Percentiles rank a stretch among this genome's conserved stretches.
Conservation (phyloP, 108 stramenopile species). For the Conticribra weissflogii region DNA sequence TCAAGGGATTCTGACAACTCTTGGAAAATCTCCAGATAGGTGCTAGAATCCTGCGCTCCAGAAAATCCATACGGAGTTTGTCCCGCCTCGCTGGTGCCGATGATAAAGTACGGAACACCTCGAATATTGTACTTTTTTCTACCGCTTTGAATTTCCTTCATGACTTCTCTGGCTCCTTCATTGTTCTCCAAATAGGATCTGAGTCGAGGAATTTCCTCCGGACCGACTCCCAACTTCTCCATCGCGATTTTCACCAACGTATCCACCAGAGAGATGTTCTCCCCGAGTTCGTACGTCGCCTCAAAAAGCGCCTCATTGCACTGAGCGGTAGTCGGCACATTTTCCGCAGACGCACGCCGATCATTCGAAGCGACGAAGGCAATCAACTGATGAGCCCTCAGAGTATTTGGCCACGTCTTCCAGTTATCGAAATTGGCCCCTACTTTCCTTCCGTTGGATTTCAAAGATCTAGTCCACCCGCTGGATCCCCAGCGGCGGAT, state of each 20-base stretch:
- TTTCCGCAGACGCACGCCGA: constrained; percentile 14
- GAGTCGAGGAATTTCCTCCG: constrained; percentile 44
- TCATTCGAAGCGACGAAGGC: constrained; percentile 26
- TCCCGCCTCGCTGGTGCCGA: constrained; percentile 35
- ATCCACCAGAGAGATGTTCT: constrained; percentile 62
- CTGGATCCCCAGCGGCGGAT: constrained; percentile 72
- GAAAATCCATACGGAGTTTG: constrained; percentile 63
- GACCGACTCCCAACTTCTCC: constrained; percentile 29
- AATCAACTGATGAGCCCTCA: constrained; percentile 71
- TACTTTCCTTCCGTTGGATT: constrained; percentile 58
- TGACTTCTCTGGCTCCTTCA: constrained; percentile 45
- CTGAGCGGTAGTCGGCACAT: constrained; percentile 37
- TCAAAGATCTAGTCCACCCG: constrained; percentile 65
- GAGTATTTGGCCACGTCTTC: constrained; percentile 83
- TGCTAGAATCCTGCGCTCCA: constrained; percentile 62
- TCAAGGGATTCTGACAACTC: constrained; percentile 47
- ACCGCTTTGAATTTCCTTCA: constrained; percentile 59
- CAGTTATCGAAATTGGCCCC: constrained; percentile 75
- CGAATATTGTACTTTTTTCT: constrained; percentile 57
- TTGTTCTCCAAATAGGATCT: constrained; percentile 43
- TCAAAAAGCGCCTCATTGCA: constrained; percentile 66
- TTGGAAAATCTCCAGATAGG: constrained; percentile 63
- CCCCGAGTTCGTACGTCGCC: constrained; percentile 69
- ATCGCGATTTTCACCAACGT: constrained; percentile 51
- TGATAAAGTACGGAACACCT: constrained; percentile 69